phyloP scores from a whole-genome alignment of 192 early-diverging fungal species.

The Powellomyces hirtus region DNA sequence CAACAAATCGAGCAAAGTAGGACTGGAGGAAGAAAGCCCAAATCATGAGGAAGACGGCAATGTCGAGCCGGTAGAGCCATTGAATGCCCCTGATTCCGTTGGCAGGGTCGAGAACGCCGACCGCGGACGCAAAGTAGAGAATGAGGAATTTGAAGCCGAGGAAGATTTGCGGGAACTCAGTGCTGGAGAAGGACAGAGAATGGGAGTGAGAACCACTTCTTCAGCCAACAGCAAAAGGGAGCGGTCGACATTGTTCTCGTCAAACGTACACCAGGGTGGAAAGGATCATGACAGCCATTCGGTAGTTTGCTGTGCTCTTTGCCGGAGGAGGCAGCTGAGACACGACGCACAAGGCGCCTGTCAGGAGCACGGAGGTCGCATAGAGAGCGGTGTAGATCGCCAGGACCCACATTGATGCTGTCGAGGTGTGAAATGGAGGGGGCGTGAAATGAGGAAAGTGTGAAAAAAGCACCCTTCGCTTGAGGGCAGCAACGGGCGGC shows the following conservation, averaged over 20 bases:
- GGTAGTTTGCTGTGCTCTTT: not conserved
- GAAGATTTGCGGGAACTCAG: conserved; percentile 24
- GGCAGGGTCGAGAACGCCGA: conserved; percentile 6
- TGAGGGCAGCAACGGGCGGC: not conserved
- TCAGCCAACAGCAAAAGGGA: not conserved
- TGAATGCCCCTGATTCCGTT: not conserved
- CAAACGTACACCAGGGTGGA: conserved; percentile 7
- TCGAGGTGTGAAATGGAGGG: not conserved
- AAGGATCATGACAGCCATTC: conserved; percentile 12
- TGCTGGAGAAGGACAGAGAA: not conserved
- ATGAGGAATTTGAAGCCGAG: conserved; percentile 17
- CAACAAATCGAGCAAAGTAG: conserved; percentile 29
- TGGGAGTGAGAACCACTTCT: not conserved
- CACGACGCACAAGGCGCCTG: conserved; percentile 16
- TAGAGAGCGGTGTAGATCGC: conserved; percentile 1
- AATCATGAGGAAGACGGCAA: conserved; percentile 19
- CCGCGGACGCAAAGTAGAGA: conserved; percentile 6
- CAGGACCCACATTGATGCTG: conserved; percentile 4
- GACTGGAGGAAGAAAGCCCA: conserved; percentile 40
- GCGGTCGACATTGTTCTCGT: not conserved
- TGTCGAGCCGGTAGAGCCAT: conserved; percentile 31
- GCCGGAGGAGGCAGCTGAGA: conserved; percentile 17
- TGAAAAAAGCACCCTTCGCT: too few species aligned
- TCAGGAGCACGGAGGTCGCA: conserved; percentile 1
- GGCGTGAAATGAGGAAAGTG: not conserved